phyloP scores from a whole-genome alignment of 2,329 filamentous ascomycete genomes.

The Penicillium psychrosexuale region DNA sequence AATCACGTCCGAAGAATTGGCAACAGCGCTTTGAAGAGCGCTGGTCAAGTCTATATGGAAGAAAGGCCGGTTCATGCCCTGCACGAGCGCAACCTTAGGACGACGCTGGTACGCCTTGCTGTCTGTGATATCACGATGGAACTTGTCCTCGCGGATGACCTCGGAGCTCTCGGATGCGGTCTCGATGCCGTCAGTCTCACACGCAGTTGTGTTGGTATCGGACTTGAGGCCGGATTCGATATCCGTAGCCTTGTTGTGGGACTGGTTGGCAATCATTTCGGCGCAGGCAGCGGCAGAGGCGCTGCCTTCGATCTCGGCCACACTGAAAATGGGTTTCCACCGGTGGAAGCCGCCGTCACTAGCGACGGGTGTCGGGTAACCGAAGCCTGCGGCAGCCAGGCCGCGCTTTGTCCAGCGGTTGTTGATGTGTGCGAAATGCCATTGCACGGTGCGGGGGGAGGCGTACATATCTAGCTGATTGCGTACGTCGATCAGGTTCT shows the following conservation, averaged over 20 bases:
- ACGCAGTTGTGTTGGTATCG: slow-evolving; percentile 31
- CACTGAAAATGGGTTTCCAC: slow-evolving; percentile 95
- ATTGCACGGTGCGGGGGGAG: slow-evolving; percentile 77
- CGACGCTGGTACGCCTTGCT: slow-evolving; percentile 47
- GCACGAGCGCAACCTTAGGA: slow-evolving; percentile 61
- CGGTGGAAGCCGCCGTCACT: slow-evolving; percentile 57
- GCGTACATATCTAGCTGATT: slow-evolving; percentile 89
- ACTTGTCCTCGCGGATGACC: slow-evolving; percentile 33
- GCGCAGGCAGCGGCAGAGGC: slow-evolving; percentile 67
- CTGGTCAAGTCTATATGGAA: slow-evolving; percentile 93
- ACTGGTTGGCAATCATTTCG: slow-evolving; percentile 60
- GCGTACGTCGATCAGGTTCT: slow-evolving; percentile 88
- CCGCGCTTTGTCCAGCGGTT: slow-evolving; percentile 94
- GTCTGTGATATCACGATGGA: slow-evolving; percentile 47
- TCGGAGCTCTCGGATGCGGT: slow-evolving; percentile 29
- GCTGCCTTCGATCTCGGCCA: slow-evolving; percentile 76
- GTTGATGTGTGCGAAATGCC: slow-evolving; percentile 92
- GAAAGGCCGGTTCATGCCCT: slow-evolving; percentile 82
- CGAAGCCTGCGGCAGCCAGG: slow-evolving; percentile 82
- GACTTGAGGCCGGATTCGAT: slow-evolving; percentile 33
- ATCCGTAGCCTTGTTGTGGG: slow-evolving; percentile 23
- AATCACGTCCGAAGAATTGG: slow-evolving; percentile 60
- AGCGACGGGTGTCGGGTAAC: slow-evolving; percentile 64
- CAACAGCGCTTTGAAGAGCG: slow-evolving; percentile 81
- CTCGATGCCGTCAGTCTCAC: slow-evolving; percentile 31